A percentile compares a stretch with the other conserved stretches of the same genome.
Evolutionary conservation across 2,329 filamentous ascomycete species (phyloP).

Genomic region (Tolypocladium amazonense): DNA sequence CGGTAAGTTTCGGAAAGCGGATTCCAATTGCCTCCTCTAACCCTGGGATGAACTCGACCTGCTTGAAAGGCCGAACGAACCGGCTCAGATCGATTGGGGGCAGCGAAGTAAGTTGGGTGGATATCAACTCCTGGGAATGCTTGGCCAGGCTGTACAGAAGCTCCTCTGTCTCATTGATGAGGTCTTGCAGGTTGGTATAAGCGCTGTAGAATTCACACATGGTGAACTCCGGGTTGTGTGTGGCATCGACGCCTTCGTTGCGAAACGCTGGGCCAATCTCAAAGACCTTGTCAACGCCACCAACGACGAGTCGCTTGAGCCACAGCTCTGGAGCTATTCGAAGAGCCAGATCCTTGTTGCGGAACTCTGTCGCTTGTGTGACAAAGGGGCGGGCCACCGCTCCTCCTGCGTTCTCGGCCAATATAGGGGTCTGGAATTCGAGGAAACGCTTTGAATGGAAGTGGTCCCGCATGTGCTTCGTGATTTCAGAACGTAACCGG

Average conservation of each 20-base stretch:
- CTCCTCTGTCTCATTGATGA: constrained; percentile 67
- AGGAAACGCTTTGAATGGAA: constrained; percentile 64
- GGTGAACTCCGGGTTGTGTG: constrained; percentile 95
- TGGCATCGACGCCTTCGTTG: constrained; percentile 84
- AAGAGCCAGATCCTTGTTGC: constrained; percentile 60
- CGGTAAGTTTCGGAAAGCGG: constrained; percentile 52
- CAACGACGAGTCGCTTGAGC: constrained; percentile 84
- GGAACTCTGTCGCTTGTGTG: constrained; percentile 67
- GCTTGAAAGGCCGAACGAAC: constrained; percentile 46
- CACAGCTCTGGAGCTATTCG: constrained; percentile 91
- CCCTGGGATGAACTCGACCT: constrained; percentile 72
- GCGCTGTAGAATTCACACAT: constrained; percentile 96
- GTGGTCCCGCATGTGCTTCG: constrained; percentile 62
- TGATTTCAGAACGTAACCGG: constrained; percentile 62
- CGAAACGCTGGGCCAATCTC: constrained; percentile 89
- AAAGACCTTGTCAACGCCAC: constrained; percentile 79
- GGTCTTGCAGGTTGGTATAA: constrained; percentile 63
- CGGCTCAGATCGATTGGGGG: constrained; percentile 35
- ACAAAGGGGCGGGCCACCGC: constrained; percentile 80
- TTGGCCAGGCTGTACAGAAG: constrained; percentile 52
- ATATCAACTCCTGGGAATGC: constrained; percentile 36
- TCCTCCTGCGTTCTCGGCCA: constrained; percentile 74
- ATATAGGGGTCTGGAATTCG: constrained; percentile 84
- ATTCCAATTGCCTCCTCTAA: constrained; percentile 59
- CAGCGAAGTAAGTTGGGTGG: constrained; percentile 33